Evolutionary conservation across 257 asterid species (phyloP).

Genomic region (Thymus quinquecostatus): DNA sequence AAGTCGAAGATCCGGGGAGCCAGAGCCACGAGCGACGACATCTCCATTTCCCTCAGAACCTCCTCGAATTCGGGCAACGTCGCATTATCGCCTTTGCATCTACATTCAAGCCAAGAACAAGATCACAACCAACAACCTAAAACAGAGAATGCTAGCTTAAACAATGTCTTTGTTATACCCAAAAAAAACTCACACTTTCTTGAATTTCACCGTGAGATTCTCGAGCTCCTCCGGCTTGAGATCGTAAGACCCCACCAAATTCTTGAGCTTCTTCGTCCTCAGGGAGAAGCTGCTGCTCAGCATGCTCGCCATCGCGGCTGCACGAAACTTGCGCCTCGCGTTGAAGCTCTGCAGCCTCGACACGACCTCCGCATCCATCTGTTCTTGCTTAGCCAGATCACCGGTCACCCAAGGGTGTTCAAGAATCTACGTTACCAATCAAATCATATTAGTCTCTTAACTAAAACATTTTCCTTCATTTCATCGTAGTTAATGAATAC

Average conservation of each 20-base stretch:
- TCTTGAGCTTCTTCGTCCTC: slow-evolving; percentile 72
- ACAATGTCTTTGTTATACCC: not conserved
- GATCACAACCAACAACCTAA: not conserved
- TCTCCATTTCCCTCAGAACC: slow-evolving; percentile 78
- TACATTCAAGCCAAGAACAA: slow-evolving; percentile 31
- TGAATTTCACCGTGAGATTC: slow-evolving; percentile 66
- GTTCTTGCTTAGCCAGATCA: slow-evolving; percentile 71
- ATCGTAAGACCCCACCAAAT: slow-evolving; percentile 75
- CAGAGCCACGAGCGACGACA: slow-evolving; percentile 64
- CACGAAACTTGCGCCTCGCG: slow-evolving; percentile 86
- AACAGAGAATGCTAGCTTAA: not conserved
- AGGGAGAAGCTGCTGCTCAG: slow-evolving; percentile 76
- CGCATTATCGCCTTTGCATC: slow-evolving; percentile 75
- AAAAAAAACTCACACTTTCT: slow-evolving; percentile 53
- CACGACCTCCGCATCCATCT: slow-evolving; percentile 82
- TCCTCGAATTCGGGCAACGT: slow-evolving; percentile 70
- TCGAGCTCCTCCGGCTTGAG: slow-evolving; percentile 81
- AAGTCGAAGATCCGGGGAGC: slow-evolving; percentile 78
- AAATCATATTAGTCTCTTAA: not conserved
- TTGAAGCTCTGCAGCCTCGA: slow-evolving; percentile 70
- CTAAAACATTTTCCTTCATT: not conserved
- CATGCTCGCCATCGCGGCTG: slow-evolving; percentile 88
- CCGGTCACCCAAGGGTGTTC: slow-evolving; percentile 87
- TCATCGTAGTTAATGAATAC: no score
- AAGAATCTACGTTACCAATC: slow-evolving; percentile 50